A percentile compares a stretch with the other conserved stretches of the same genome.
These are phyloP conservation scores for Astrothelium subdiscretum DNA, from an alignment of 495 filamentous ascomycete species.

Conservation along the genomic window DNA sequence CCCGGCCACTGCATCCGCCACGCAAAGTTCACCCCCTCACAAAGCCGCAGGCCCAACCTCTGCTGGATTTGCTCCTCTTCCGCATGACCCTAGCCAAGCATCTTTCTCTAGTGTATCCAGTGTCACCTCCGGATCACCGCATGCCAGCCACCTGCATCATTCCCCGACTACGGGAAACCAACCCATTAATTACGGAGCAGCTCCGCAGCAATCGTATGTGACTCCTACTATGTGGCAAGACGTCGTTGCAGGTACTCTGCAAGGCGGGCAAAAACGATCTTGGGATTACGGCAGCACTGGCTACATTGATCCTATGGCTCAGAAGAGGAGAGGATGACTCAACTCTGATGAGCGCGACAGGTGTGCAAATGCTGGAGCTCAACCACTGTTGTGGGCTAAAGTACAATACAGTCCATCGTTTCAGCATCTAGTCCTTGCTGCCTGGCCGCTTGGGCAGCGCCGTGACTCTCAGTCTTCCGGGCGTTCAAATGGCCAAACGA, in stretches of 20 bases:
- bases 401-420: background rate
- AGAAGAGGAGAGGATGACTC: constrained; percentile 1
- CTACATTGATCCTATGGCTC: constrained; percentile 15
- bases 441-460: too few relatives aligned
- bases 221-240: constrained; percentile 96
- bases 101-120: background rate
- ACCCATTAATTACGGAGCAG: constrained; percentile 9
- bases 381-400: background rate
- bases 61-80: background rate
- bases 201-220: constrained; percentile 32
- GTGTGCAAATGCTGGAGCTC: too few relatives aligned
- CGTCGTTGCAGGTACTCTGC: constrained; percentile 80
- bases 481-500: too few relatives aligned
- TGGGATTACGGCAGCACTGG: constrained; percentile 42
- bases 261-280: constrained; percentile 62
- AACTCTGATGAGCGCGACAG: too few relatives aligned
- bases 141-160: background rate
- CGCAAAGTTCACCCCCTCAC: constrained; percentile 25
- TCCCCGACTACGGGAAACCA: constrained; percentile 14
- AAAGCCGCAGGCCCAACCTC: constrained; percentile 31
- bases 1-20: constrained; percentile 17
- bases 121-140: background rate
- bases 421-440: background rate
- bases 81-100: background rate
- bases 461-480: too few relatives aligned